phyloP scores from a whole-genome alignment of 1,284 basidiomycete genomes.

The Ustilago nuda region DNA sequence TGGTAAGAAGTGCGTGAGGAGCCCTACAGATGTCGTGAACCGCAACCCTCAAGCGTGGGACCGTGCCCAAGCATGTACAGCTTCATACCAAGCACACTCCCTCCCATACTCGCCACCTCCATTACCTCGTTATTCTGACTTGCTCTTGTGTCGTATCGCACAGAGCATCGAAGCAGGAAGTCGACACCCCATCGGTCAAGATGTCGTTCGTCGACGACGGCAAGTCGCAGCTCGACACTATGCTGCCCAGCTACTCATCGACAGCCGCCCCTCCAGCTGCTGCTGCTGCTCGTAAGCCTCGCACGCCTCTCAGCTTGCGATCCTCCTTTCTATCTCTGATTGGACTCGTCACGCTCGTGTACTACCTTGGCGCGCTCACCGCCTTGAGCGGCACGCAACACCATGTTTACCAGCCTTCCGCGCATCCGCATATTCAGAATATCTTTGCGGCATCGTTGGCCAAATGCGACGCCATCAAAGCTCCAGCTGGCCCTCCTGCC shows the following conservation, averaged over 20 bases:
- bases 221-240: constrained; percentile 19
- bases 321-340: constrained; percentile 30
- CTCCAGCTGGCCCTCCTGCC: constrained; percentile 71
- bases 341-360: constrained; percentile 29
- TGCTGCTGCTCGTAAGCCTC: constrained; percentile 17
- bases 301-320: constrained; percentile 16
- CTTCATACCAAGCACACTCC: not conserved
- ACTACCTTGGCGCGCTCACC: constrained; percentile 28
- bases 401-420: constrained; percentile 41
- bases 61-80: not conserved
- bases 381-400: constrained; percentile 22
- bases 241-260: constrained; percentile 29
- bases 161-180: not conserved
- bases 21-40: not conserved
- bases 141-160: not conserved
- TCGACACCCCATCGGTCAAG: not conserved
- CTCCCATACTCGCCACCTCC: constrained; percentile 3
- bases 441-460: constrained; percentile 35
- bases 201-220: constrained; percentile 17
- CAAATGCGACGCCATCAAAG: constrained; percentile 41
- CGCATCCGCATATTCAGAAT: constrained; percentile 33
- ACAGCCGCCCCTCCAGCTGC: not conserved
- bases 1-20: not conserved
- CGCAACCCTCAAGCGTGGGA: not conserved
- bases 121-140: not conserved